phyloP scores from a whole-genome alignment of 371 early-diverging fungal genomes.

The Mucor lusitanicus region DNA sequence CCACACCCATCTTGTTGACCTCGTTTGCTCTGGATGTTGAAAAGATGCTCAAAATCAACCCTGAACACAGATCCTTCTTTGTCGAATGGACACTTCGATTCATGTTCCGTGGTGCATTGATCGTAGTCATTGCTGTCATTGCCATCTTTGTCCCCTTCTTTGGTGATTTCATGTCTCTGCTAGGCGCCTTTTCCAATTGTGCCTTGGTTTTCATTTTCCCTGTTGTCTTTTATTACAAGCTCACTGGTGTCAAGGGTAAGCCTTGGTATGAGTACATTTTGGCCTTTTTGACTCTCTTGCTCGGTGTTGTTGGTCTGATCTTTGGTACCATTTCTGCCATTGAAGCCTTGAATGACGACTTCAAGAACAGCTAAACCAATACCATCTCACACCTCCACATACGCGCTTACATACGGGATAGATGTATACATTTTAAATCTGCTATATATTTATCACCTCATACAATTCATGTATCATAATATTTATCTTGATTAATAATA shows the following conservation, averaged over 20 bases:
- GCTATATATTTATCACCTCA: neutral
- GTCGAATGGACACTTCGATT: constrained; percentile 48
- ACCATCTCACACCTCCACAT: neutral
- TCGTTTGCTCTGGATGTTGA: constrained; percentile 79
- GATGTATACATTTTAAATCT: neutral
- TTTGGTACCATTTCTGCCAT: constrained; percentile 66
- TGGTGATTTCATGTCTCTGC: constrained; percentile 71
- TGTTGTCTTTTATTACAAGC: constrained; percentile 61
- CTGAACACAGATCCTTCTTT: constrained; percentile 28
- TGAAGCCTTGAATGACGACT: constrained; percentile 49
- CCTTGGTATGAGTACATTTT: constrained; percentile 42
- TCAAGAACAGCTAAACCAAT: constrained; percentile 12
- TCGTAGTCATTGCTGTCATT: constrained; percentile 48
- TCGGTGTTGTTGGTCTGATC: constrained; percentile 62
- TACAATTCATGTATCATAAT: neutral
- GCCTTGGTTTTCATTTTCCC: constrained; percentile 72
- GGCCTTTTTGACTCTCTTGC: constrained; percentile 47
- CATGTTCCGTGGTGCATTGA: constrained; percentile 44
- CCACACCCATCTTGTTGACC: constrained; percentile 82
- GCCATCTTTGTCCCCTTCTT: constrained; percentile 70
- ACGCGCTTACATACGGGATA: neutral
- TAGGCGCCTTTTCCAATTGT: constrained; percentile 72
- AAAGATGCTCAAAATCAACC: constrained; percentile 42
- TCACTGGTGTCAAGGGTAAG: constrained; percentile 56
- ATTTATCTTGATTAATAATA: neutral